Evolutionary conservation across 2,329 filamentous ascomycete genomes (phyloP), one percentile per base, ranked within the genome.

Genomic region (Pochonia chlamydosporia): DNA sequence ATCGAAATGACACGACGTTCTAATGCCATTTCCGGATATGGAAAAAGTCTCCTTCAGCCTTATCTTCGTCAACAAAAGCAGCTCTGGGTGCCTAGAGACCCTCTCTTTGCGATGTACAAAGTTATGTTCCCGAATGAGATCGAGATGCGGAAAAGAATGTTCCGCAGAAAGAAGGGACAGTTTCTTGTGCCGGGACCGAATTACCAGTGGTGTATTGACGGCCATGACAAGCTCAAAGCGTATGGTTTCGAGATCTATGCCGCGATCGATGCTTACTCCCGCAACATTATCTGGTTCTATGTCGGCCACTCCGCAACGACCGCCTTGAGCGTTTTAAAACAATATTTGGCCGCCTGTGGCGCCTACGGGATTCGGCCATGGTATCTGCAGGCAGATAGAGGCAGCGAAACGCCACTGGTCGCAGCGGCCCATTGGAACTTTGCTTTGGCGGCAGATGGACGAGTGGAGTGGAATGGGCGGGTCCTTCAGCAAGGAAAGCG

Each of bases 221-320:
- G 48, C 18, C 33, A 50, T 31, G 40, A 50, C 14, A 50, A 47
- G 40, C 48, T 47, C 6, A 50, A 50, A 30, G 40, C 40, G 13
- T 50, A 50, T 26, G 40, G 48, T 16, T 47, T 47, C 31, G 44
- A 50, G 40, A 47, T 50, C 40, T 50, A 50, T 26, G 44, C 44
- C 25, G 40, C 33, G 20, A 50, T 50, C 23, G 44, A 50, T 26
- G 44, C 44, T 3, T 50, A 50, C 33, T 50, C 48, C 20, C 44
- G 44, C 40, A 47, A 50, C 18, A 50, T 50, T n/a, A 46, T 49
- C 39, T 49, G 39, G 48, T 43, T 49, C 35, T 49, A 33, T n/a
- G n/a, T 43, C 25, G 18, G 46, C 10, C 24, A 44, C 40, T 48
- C 46, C 30, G 46, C 46, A 6, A 33, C 24, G 31, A 48, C 40